Conservation (phyloP, 768 basidiomycete species). For the Hemileccinum impolitum region DNA sequence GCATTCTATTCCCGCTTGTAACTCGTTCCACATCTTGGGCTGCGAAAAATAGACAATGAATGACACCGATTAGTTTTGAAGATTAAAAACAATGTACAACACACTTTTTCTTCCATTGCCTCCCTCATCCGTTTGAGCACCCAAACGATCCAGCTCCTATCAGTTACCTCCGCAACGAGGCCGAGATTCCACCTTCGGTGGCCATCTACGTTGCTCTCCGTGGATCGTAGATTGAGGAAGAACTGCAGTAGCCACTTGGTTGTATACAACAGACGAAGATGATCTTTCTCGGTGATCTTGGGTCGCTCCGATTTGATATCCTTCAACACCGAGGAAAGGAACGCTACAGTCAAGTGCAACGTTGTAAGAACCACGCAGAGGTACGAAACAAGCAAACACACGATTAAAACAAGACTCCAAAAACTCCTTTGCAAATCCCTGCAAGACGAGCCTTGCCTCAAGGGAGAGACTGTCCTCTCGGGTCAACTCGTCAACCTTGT, state of each 20-base stretch:
- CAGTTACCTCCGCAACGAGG: conserved; percentile 79
- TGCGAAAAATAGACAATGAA: conserved; percentile 29
- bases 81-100: conserved; percentile 14
- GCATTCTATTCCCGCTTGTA: conserved; percentile 93
- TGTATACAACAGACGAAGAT: conserved; percentile 82
- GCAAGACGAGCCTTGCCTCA: conserved; percentile 62
- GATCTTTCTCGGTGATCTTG: conserved; percentile 93
- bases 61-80: conserved; percentile 9
- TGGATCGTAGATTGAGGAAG: conserved; percentile 56
- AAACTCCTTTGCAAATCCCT: conserved; percentile 69
- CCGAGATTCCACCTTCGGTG: conserved; percentile 58
- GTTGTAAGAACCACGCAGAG: conserved; percentile 15
- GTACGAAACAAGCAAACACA: conserved; percentile 38
- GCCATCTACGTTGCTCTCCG: conserved; percentile 31
- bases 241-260: conserved; percentile 92
- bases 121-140: conserved; percentile 85
- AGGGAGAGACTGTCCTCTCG: conserved; percentile 64
- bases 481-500: conserved; percentile 62
- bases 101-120: conserved; percentile 88
- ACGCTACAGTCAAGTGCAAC: conserved; percentile 49
- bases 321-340: conserved; percentile 79
- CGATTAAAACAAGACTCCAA: conserved; percentile 86
- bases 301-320: conserved; percentile 91
- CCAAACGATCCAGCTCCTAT: conserved; percentile 87
- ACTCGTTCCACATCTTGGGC: conserved; percentile 93